These are phyloP conservation scores for Chytriomyces sp. DNA, from an alignment of 192 early-diverging fungal species.

Conservation along the genomic window DNA sequence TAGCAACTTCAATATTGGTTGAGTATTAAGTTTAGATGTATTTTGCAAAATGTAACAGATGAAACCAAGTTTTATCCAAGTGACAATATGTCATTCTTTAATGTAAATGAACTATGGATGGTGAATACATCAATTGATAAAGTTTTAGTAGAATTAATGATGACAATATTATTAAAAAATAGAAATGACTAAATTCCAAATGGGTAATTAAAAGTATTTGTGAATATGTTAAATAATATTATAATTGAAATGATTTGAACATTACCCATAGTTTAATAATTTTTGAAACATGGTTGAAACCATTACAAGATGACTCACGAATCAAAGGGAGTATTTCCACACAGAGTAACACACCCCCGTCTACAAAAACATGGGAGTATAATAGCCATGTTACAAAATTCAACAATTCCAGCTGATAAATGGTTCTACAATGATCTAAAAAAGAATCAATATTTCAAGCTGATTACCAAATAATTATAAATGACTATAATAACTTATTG, in stretches of 20 bases:
- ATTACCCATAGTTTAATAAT: background rate
- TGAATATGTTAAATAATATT: background rate
- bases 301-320: too few species aligned
- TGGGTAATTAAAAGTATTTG: background rate
- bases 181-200: background rate
- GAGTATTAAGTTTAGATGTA: conserved; percentile 6
- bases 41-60: conserved; percentile 16
- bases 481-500: too few species aligned
- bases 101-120: background rate
- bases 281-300: too few species aligned
- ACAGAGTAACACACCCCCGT: too few species aligned
- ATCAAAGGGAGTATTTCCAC: too few species aligned
- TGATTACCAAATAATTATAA: too few species aligned
- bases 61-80: too few species aligned
- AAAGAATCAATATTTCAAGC: too few species aligned
- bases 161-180: background rate
- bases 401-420: too few species aligned
- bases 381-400: too few species aligned
- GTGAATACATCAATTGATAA: background rate
- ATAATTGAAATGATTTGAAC: background rate
- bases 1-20: conserved; percentile 1
- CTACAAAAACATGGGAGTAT: too few species aligned
- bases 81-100: conserved; percentile 2
- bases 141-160: background rate
- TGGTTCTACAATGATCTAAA: too few species aligned